Base-by-base conservation (phyloP, 2,329 filamentous ascomycete species). In the Fusarium miscanthi region DNA sequence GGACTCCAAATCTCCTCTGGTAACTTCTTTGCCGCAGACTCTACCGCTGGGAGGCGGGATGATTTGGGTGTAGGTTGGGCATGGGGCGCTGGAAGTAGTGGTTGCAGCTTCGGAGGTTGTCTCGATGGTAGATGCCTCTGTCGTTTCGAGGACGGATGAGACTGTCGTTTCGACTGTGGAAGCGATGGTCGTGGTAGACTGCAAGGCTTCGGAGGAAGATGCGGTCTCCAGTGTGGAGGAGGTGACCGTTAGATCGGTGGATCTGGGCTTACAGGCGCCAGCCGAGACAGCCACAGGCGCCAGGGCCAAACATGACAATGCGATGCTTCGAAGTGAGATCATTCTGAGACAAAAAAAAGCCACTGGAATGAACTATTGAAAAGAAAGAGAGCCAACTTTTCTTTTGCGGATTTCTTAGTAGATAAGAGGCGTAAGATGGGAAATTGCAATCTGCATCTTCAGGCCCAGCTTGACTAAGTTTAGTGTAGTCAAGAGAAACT, bases 241-340 rank as follows among this genome's bases (percentile, higher is more conserved):
- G 5, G 21, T 7, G 1, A 10, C 25, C 21, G 41, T 40, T 2
- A 38, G 13, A 38, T 66, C 54, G 0, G 54, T 54, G 8, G 63
- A 61, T 21, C 7, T 43, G 2, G 63, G 65, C 37, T 67, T 68
- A 16, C 65, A 68, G 3, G 62, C 54, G 7, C 65, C 23, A 10
- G 38, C 56, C 10, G 33, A 31, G 0, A 48, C 48, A 12, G 40
- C 35, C 40, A 8, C 30, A 6, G 64, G 41, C 8, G 62, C 37
- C 5, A 67, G 10, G 4, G 19, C 53, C 11, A 67, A 4, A 8
- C 52, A 66, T 46, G 41, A 67, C 30, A 27, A 49, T 3, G 41
- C 42, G 3, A 66, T n/a, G 5, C 10, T 6, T 31, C 33, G 42
- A 17, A 66, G 17, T 9, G 37, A 16, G 7, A 66, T 65, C 25